These are phyloP conservation scores for Blastomyces emzantsi DNA, from an alignment of 2,329 filamentous ascomycete species.

Conservation along the genomic window DNA sequence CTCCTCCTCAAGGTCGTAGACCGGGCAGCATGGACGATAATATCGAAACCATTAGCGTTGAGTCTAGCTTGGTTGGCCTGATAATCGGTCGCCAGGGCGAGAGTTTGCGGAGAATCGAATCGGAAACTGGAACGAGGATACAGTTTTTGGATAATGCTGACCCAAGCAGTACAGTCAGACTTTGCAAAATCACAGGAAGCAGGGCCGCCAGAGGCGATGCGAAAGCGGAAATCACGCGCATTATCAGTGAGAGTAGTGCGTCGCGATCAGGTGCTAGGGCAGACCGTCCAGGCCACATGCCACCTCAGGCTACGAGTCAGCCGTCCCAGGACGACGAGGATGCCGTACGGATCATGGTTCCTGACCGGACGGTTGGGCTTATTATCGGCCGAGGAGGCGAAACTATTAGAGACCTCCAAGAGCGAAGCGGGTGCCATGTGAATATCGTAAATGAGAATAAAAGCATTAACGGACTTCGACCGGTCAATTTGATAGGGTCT, in stretches of 20 bases:
- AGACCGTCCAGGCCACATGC: constrained; percentile 1
- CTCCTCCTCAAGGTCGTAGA: constrained; percentile 39
- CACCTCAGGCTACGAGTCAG: constrained; percentile 11
- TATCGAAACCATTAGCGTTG: constrained; percentile 74
- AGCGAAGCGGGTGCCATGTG: constrained; percentile 86
- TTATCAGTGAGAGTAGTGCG: constrained; percentile 77
- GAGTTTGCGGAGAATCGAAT: constrained; percentile 76
- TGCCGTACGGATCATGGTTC: constrained; percentile 87
- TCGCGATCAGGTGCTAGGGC: constrained; percentile 14
- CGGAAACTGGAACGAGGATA: constrained; percentile 71
- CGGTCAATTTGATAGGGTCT: constrained; percentile 81
- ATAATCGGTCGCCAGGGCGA: constrained; percentile 89
- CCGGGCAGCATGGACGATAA: constrained; percentile 52
- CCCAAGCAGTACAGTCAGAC: constrained; percentile 60
- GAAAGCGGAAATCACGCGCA: constrained; percentile 72
- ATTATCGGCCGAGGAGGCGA: constrained; percentile 93
- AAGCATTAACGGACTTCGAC: constrained; percentile 79
- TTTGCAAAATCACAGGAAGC: constrained; percentile 76
- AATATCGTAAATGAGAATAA: constrained; percentile 93
- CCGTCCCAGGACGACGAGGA: constrained; percentile 66
- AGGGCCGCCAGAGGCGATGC: constrained; percentile 64
- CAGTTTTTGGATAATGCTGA: constrained; percentile 77
- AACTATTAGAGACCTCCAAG: constrained; percentile 85
- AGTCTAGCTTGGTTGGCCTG: constrained; percentile 75
- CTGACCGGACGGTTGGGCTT: constrained; percentile 81